A percentile compares a stretch with the other conserved stretches of the same genome.
phyloP scores from a whole-genome alignment of 768 basidiomycete genomes.

The Amanita thiersii region DNA sequence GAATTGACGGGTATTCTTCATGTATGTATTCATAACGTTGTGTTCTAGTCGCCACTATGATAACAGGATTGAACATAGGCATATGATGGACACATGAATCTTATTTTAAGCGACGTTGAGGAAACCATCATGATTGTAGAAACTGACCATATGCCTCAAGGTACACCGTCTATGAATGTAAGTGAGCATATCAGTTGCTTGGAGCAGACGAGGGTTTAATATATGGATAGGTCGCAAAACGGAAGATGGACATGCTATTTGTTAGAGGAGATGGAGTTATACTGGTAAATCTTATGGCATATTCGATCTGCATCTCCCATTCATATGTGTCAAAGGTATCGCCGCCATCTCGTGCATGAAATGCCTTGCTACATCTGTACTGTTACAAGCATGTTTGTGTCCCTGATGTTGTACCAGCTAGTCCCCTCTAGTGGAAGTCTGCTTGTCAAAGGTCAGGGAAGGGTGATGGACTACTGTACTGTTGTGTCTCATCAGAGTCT shows the following conservation, averaged over 20 bases:
- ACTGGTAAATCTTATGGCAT: constrained; percentile 50
- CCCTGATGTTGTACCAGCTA: no score
- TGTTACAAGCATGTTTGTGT: no score
- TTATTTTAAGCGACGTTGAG: constrained; percentile 95
- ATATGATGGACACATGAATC: constrained; percentile 99
- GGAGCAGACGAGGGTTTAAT: background rate
- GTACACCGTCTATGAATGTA: constrained; percentile 61
- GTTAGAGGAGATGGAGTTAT: constrained; percentile 97
- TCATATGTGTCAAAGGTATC: constrained; percentile 47
- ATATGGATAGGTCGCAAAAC: constrained; percentile 65
- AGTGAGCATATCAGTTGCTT: constrained; percentile 12
- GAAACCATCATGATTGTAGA: constrained; percentile 98
- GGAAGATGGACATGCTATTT: constrained; percentile 97
- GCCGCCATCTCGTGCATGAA: constrained; percentile 66
- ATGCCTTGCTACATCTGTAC: no score
- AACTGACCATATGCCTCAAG: constrained; percentile 53
- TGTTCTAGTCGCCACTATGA: constrained; percentile 8
- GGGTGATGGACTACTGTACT: constrained; percentile 19
- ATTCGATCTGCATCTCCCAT: constrained; percentile 1
- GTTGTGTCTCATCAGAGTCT: constrained; percentile 46
- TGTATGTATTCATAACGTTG: constrained; percentile 38
- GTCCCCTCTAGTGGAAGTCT: no score
- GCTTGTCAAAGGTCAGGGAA: constrained; percentile 9
- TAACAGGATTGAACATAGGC: constrained; percentile 47
- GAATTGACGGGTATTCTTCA: constrained; percentile 89